Conservation (phyloP, 148 eudicot species). For the Bassia scoparia region DNA sequence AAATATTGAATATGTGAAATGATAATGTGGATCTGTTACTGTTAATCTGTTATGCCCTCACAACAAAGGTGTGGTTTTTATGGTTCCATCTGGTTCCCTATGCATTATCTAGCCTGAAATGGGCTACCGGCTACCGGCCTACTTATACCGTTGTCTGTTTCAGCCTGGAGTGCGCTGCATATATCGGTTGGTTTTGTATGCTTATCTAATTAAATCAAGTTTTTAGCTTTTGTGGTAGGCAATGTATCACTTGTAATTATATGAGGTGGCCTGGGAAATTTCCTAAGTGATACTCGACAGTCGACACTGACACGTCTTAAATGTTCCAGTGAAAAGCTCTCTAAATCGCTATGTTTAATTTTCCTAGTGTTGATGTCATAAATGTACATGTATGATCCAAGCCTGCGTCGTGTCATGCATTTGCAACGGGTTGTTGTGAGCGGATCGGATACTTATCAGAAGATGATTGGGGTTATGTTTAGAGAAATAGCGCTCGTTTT, state of each 20-base stretch:
- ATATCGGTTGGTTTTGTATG: not conserved
- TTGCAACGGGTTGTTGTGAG: too few species aligned
- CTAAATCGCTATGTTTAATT: not conserved
- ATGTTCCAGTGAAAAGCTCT: not conserved
- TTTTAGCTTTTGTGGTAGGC: too few species aligned
- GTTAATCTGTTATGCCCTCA: too few species aligned
- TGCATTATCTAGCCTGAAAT: not conserved
- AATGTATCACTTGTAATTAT: too few species aligned
- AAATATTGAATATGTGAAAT: too few species aligned
- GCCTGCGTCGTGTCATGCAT: not conserved
- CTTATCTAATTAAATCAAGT: not conserved
- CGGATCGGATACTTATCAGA: too few species aligned
- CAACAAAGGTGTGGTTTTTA: not conserved
- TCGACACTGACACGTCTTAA: not conserved
- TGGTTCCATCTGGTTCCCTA: not conserved
- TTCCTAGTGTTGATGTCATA: not conserved
- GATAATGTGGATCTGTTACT: too few species aligned
- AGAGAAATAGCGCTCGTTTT: not conserved
- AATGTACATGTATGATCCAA: not conserved
- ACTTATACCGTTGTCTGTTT: not conserved
- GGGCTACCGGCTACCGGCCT: not conserved
- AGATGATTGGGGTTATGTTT: too few species aligned
- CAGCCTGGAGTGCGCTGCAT: too few species aligned
- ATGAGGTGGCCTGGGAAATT: too few species aligned
- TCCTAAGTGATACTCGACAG: not conserved